Evolutionary conservation across 2,329 filamentous ascomycete species (phyloP).

Genomic region (Peltaster fructicola): DNA sequence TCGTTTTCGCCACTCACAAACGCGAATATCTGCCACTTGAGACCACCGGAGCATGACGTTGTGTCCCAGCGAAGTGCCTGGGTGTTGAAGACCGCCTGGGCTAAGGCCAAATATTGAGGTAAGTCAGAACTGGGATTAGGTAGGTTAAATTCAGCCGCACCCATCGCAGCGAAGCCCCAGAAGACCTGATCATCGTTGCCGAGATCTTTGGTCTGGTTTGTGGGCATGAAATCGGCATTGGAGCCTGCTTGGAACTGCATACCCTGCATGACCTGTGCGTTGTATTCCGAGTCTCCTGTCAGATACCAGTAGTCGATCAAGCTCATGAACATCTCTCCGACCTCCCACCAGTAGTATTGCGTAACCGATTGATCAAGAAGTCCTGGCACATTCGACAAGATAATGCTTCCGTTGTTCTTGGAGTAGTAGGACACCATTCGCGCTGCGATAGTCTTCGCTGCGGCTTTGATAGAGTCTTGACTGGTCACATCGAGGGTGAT

Average conservation of each 20-base stretch:
- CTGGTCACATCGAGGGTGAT: conserved; percentile 10
- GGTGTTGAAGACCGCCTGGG: conserved; percentile 25
- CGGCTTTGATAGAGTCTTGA: conserved; percentile 4
- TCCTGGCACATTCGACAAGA: too few relatives aligned
- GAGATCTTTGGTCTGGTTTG: conserved; percentile 20
- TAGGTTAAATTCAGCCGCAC: conserved; percentile 35
- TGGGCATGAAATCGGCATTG: conserved; percentile 40
- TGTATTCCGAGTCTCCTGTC: conserved; percentile 48
- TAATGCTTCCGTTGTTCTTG: too few relatives aligned
- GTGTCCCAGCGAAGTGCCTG: conserved; percentile 23
- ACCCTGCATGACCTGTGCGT: conserved; percentile 38
- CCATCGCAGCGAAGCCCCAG: conserved; percentile 40
- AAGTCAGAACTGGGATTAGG: conserved; percentile 23
- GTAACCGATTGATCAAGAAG: too few relatives aligned
- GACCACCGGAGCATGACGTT: conserved; percentile 20
- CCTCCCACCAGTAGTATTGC: conserved; percentile 64
- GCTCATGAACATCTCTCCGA: conserved; percentile 43
- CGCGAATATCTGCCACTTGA: conserved; percentile 13
- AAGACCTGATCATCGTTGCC: conserved; percentile 43
- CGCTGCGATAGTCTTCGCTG: conserved; percentile 4
- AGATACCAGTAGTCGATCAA: conserved; percentile 54
- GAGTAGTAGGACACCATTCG: conserved; percentile 9
- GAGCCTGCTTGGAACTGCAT: conserved; percentile 44
- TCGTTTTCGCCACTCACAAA: too few relatives aligned
- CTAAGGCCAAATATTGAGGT: conserved; percentile 29